These are phyloP conservation scores for Alternaria sp. DNA, from an alignment of 2,329 filamentous ascomycete genomes.

Conservation along the genomic window DNA sequence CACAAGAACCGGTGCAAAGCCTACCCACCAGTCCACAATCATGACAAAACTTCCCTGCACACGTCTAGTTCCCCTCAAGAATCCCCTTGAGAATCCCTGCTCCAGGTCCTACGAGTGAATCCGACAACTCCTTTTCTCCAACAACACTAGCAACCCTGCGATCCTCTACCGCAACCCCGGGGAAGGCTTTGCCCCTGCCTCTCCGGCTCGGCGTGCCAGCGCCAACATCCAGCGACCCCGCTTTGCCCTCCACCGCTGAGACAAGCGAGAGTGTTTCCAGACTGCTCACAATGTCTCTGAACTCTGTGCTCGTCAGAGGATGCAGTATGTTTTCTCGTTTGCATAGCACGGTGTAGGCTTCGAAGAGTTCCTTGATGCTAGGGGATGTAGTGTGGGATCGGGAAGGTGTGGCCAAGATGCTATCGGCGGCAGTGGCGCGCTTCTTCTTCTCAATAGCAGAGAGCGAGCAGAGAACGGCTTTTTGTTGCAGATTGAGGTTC, in stretches of 20 bases:
- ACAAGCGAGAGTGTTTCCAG: conserved; percentile 87
- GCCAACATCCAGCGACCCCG: conserved; percentile 65
- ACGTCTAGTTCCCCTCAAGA: conserved; percentile 27
- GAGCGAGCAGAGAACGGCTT: conserved; percentile 88
- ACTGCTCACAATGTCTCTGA: conserved; percentile 88
- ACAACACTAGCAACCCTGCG: conserved; percentile 79
- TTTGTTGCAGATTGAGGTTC: conserved; percentile 92
- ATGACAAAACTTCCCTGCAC: neutral
- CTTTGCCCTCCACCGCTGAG: conserved; percentile 72
- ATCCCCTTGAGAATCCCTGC: conserved; percentile 45
- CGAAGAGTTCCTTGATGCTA: conserved; percentile 82
- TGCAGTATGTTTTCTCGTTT: conserved; percentile 87
- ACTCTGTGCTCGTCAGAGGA: conserved; percentile 88
- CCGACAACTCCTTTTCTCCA: conserved; percentile 78
- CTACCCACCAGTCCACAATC: neutral
- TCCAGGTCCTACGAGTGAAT: conserved; percentile 66
- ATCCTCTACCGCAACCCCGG: conserved; percentile 68
- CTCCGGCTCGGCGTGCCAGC: conserved; percentile 75
- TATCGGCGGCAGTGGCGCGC: conserved; percentile 50
- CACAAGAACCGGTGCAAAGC: neutral
- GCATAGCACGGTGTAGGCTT: conserved; percentile 82
- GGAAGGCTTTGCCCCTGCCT: conserved; percentile 56
- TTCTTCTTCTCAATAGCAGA: conserved; percentile 83
- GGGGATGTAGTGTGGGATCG: conserved; percentile 66
- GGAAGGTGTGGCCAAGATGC: conserved; percentile 49